Evolutionary conservation across 2,329 filamentous ascomycete species (phyloP).

Genomic region (Erysiphe pulchra): DNA sequence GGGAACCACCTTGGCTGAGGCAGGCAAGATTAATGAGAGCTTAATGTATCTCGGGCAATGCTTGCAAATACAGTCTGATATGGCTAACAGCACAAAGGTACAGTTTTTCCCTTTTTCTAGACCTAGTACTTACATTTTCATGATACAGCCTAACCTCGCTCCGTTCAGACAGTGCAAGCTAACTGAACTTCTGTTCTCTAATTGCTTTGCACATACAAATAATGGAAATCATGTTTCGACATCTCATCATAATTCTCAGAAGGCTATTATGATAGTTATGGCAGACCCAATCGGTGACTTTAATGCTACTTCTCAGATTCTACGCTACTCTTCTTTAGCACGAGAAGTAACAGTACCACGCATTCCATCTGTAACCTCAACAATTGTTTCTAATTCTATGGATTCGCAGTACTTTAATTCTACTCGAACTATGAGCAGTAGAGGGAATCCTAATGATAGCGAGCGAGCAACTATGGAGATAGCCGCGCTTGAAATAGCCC

Average conservation of each 20-base stretch:
- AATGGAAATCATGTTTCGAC: slow-evolving; percentile 3
- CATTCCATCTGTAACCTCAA: slow-evolving; percentile 56
- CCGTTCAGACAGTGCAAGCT: slow-evolving; percentile 68
- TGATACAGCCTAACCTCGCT: slow-evolving; percentile 46
- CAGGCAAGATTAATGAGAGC: slow-evolving; percentile 94
- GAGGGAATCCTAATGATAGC: slow-evolving; percentile 12
- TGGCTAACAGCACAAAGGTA: too few species aligned
- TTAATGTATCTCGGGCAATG: slow-evolving; percentile 97
- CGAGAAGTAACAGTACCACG: slow-evolving; percentile 81
- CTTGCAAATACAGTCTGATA: slow-evolving; percentile 77
- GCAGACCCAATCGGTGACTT: slow-evolving; percentile 84
- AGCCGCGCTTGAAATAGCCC: slow-evolving; percentile 54
- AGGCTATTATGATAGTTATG: slow-evolving; percentile 86
- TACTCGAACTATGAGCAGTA: slow-evolving; percentile 1
- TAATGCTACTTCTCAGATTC: slow-evolving; percentile 87
- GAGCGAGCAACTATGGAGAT: slow-evolving; percentile 55
- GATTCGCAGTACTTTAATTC: slow-evolving; percentile 7
- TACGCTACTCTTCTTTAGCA: slow-evolving; percentile 80
- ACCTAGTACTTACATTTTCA: too few species aligned
- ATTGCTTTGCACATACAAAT: slow-evolving; percentile 40
- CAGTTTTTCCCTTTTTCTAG: too few species aligned
- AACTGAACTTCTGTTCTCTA: slow-evolving; percentile 67
- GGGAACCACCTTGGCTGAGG: slow-evolving; percentile 75
- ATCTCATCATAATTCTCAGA: slow-evolving; percentile 41
- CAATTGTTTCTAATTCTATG: slow-evolving; percentile 21